These are phyloP conservation scores for Dichomitus squalens DNA, from an alignment of 1,284 basidiomycete genomes.

Conservation along the genomic window DNA sequence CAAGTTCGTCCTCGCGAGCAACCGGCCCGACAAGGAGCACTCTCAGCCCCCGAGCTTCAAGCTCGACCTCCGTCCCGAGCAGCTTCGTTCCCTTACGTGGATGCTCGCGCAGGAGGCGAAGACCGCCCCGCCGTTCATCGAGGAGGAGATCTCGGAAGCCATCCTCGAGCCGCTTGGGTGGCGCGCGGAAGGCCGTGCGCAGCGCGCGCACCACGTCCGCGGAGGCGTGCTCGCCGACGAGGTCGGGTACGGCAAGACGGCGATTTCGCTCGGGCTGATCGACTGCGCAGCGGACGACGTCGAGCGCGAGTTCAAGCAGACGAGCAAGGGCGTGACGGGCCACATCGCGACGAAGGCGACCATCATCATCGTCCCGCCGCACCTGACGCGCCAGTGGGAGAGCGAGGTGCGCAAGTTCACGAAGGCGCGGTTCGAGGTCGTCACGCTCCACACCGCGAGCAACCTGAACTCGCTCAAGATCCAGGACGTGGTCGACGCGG, in stretches of 20 bases:
- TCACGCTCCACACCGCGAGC: slow-evolving; percentile 71
- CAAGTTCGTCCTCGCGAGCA: slow-evolving; percentile 75
- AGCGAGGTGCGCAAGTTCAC: slow-evolving; percentile 87
- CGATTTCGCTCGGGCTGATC: slow-evolving; percentile 90
- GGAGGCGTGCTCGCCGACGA: slow-evolving; percentile 96
- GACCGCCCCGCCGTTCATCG: slow-evolving; percentile 75
- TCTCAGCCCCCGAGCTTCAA: slow-evolving; percentile 81
- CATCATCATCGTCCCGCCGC: slow-evolving; percentile 86
- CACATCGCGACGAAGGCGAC: slow-evolving; percentile 81
- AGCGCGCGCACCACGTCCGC: slow-evolving; percentile 73
- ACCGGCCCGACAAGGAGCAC: slow-evolving; percentile 76
- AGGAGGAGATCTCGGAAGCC: slow-evolving; percentile 94
- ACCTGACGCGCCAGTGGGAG: slow-evolving; percentile 89
- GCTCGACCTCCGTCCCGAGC: slow-evolving; percentile 77
- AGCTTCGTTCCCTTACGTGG: slow-evolving; percentile 90
- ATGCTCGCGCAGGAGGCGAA: slow-evolving; percentile 84
- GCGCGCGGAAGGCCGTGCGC: slow-evolving; percentile 91
- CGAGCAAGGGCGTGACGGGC: slow-evolving; percentile 48
- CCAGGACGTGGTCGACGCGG: slow-evolving; percentile 77
- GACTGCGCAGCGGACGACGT: slow-evolving; percentile 66
- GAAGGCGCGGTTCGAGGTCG: slow-evolving; percentile 63
- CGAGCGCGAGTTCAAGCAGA: slow-evolving; percentile 53
- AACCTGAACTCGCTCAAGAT: slow-evolving; percentile 81
- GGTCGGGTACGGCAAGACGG: slow-evolving; percentile 97
- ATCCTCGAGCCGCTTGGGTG: slow-evolving; percentile 85